Evolutionary conservation across 169 alveolate genomes (phyloP), one percentile per base, ranked within the genome.

Genomic region (Cyclospora cayetanensis): DNA sequence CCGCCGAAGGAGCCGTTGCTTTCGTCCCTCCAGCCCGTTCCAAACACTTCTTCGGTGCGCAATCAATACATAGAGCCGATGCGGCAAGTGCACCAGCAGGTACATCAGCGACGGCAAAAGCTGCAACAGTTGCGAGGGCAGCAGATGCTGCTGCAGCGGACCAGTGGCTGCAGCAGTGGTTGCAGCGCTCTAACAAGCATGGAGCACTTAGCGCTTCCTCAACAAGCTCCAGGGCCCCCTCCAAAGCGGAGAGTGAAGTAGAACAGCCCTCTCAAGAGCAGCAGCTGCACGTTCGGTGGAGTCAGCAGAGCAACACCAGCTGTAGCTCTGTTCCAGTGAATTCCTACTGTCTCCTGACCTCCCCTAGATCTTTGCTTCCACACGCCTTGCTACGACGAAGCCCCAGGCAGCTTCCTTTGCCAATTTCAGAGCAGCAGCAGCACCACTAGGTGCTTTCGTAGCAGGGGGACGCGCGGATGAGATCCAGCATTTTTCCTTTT

Each of bases 131-230:
- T 22, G 65, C 53, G 37, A 11, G 2, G 15, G 22, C 35, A 4
- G 63, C 63, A 74, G 37, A 55, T 39, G 7, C 85, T 39, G 85
- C 85, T 39, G 85, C 65, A 37, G 85, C 53, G 12, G n/a, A n/a
- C n/a, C n/a, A n/a, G 65, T 74, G 65, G 63, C 39, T 39, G 31
- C 65, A 41, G 9, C 85, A 74, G 12, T 39, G 60, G 85, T 29
- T 37, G 60, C 63, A 39, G 65, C 85, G 85, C n/a, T 63, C 35
- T 2, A 2, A 72, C 84, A 41, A 27, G 63, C 84, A 39, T 41
- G 84, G 84, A 22, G 84, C 84, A 12, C 84, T 72, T 20, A 72
- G 84, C 35, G 84, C n/a, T 9, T 72, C 84, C 20, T 55, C 70
- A 15, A 60, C 2, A 0, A 72, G 84, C 60, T 72, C 84, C 2